Base-by-base conservation (phyloP, 2,329 filamentous ascomycete genomes). In the Pezicula neosporulosa region DNA sequence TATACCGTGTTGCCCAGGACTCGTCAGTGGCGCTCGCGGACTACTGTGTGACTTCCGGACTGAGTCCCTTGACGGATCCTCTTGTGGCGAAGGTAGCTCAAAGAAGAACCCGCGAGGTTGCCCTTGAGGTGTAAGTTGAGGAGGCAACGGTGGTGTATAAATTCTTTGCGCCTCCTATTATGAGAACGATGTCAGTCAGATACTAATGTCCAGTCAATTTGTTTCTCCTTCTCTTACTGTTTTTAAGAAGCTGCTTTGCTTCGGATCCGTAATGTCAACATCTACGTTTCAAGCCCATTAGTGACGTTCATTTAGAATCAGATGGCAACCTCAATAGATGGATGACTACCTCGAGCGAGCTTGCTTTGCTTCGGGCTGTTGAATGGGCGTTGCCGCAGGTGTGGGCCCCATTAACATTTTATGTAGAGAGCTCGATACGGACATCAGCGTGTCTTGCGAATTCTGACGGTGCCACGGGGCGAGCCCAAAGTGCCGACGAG, bases 381-480 rank as follows among this genome's bases (percentile, higher is more conserved):
- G 45, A 13, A 37, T 50, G 45, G 65, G 66, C 8, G 64, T 66
- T 13, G 53, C 52, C 33, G 35, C 12, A 18, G 65, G 66, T 3
- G 63, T 56, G 30, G 57, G 60, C 2, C 66, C 64, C 44, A 63
- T 59, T 16, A 68, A 37, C 8, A 68, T 19, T 30, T 57, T 57
- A 27, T 57, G 58, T 16, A 68, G 49, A 6, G 65, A 67, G 28
- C 62, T 66, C 24, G 65, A 59, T 6, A 54, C 55, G 13, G 61
- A 66, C 2, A 60, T 18, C 3, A 64, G 28, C 4, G 63, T 64
- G 27, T 61, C 63, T 8, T 61, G 52, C 3, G 65, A 67, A 12
- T 47, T 47, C 41, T 49, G 58, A 13, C 60, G 60, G 46, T 66
- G 63, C 65, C 65, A 67, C n/a, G 65, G 65, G 21, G 64, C 63